Percentiles rank a stretch among this genome's conserved stretches.
phyloP scores from a whole-genome alignment of 163 green algal species.

The Prototheca wickerhamii region DNA sequence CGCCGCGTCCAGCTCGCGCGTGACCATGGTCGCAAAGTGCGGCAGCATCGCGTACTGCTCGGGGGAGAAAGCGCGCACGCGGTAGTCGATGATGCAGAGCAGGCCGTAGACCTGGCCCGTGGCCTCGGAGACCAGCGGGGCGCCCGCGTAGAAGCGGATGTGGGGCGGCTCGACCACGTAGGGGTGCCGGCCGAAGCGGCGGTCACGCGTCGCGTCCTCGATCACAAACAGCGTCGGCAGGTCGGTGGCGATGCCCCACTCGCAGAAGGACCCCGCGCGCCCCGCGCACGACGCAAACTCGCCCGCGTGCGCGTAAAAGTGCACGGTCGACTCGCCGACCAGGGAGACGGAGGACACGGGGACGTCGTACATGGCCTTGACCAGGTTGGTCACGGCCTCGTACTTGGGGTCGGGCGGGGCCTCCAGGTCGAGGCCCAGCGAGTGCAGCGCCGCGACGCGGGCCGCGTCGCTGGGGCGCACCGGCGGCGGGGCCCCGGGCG shows the following conservation, averaged over 20 bases:
- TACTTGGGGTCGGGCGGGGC: neutral
- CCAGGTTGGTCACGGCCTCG: neutral
- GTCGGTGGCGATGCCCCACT: neutral
- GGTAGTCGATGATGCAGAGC: slow-evolving; percentile 61
- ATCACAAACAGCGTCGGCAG: slow-evolving; percentile 50
- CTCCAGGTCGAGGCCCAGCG: neutral
- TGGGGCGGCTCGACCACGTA: slow-evolving; percentile 4
- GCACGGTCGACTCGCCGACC: slow-evolving; percentile 25
- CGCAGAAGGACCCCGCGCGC: slow-evolving; percentile 19
- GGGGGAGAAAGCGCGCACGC: slow-evolving; percentile 47
- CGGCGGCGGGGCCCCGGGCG: too few relatives aligned
- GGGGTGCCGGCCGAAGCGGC: slow-evolving; percentile 11
- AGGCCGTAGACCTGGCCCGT: slow-evolving; percentile 12
- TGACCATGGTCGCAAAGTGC: slow-evolving; percentile 63
- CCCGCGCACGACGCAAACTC: slow-evolving; percentile 4
- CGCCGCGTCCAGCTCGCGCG: slow-evolving; percentile 54
- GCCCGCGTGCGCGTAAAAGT: slow-evolving; percentile 8
- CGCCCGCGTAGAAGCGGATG: slow-evolving; percentile 22
- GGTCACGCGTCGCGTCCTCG: slow-evolving; percentile 58
- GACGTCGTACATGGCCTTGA: slow-evolving; percentile 37
- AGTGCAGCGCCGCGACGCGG: neutral
- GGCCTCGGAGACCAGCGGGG: slow-evolving; percentile 10
- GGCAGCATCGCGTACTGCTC: slow-evolving; percentile 55
- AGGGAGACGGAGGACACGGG: slow-evolving; percentile 64
- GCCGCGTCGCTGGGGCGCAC: neutral